Percentiles rank a stretch among this genome's conserved stretches.
Conservation (phyloP, 2,329 filamentous ascomycete species). For the Fonsecaea multimorphosa region DNA sequence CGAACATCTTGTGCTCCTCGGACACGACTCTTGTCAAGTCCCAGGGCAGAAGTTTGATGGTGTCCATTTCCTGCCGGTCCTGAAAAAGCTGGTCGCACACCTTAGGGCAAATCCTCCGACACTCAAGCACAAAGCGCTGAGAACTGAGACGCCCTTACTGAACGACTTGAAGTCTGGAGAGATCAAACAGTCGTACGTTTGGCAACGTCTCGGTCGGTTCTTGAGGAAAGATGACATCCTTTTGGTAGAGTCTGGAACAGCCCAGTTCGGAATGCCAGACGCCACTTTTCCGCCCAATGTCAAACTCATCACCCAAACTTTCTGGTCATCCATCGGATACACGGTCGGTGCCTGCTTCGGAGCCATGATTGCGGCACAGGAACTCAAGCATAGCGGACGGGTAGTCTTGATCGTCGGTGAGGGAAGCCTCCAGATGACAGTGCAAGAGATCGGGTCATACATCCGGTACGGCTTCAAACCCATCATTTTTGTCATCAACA, state of each 20-base stretch:
- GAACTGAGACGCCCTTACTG: constrained; percentile 29
- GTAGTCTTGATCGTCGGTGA: constrained; percentile 41
- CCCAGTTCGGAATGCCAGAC: constrained; percentile 39
- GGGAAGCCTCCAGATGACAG: constrained; percentile 42
- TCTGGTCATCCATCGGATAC: constrained; percentile 41
- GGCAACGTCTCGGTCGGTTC: constrained; percentile 33
- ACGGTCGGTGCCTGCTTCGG: constrained; percentile 40
- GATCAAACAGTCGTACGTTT: constrained; percentile 32
- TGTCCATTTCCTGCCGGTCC: constrained; percentile 42
- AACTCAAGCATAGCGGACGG: constrained; percentile 36
- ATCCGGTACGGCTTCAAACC: constrained; percentile 40
- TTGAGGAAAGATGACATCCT: constrained; percentile 37
- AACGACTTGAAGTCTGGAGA: constrained; percentile 32
- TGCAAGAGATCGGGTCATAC: constrained; percentile 41
- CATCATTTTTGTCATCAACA: constrained; percentile 41
- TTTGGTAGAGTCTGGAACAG: constrained; percentile 40
- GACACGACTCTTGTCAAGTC: constrained; percentile 37
- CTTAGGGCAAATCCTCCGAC: constrained; percentile 27
- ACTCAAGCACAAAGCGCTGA: constrained; percentile 17
- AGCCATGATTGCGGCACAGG: constrained; percentile 37
- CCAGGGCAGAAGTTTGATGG: constrained; percentile 31
- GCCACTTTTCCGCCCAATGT: constrained; percentile 37
- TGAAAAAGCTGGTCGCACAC: constrained; percentile 27
- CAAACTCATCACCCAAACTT: constrained; percentile 38
- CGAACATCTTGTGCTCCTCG: constrained; percentile 44